These are phyloP conservation scores for Candida hungchunana DNA, from an alignment of 805 yeast species.

Conservation along the genomic window DNA sequence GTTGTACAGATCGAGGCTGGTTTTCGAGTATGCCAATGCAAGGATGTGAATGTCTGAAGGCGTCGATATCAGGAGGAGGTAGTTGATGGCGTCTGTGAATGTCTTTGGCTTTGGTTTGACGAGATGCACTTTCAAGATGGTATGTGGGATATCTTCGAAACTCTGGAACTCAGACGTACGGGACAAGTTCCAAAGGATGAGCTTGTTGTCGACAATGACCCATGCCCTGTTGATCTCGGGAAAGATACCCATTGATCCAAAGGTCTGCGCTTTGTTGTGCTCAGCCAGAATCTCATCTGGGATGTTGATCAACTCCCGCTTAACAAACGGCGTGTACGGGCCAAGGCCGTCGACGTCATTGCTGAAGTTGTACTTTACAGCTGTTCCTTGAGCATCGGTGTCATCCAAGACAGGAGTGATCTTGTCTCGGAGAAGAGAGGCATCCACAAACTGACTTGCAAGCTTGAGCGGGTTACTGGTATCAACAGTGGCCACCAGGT, in stretches of 20 bases:
- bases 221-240: conserved; percentile 79
- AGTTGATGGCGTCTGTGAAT: conserved; percentile 72
- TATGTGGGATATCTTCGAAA: conserved; percentile 76
- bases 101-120: conserved; percentile 80
- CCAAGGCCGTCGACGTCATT: conserved; percentile 41
- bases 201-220: conserved; percentile 77
- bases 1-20: conserved; percentile 65
- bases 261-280: conserved; percentile 59
- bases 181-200: conserved; percentile 78
- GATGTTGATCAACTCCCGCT: conserved; percentile 59
- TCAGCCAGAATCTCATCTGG: conserved; percentile 81
- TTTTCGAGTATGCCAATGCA: conserved; percentile 57
- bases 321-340: conserved; percentile 71
- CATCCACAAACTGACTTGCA: conserved; percentile 60
- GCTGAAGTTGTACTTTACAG: conserved; percentile 66
- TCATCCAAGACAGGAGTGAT: conserved; percentile 53
- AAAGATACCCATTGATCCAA: conserved; percentile 77
- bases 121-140: conserved; percentile 69
- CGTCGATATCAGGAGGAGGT: conserved; percentile 74
- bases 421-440: conserved; percentile 54
- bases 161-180: conserved; percentile 66
- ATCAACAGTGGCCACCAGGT: conserved; percentile 30
- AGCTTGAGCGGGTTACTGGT: conserved; percentile 40
- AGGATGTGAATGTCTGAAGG: conserved; percentile 72
- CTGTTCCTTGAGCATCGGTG: conserved; percentile 43